Conservation (phyloP, 2,329 filamentous ascomycete genomes). For the Pseudopyricularia cyperi region DNA sequence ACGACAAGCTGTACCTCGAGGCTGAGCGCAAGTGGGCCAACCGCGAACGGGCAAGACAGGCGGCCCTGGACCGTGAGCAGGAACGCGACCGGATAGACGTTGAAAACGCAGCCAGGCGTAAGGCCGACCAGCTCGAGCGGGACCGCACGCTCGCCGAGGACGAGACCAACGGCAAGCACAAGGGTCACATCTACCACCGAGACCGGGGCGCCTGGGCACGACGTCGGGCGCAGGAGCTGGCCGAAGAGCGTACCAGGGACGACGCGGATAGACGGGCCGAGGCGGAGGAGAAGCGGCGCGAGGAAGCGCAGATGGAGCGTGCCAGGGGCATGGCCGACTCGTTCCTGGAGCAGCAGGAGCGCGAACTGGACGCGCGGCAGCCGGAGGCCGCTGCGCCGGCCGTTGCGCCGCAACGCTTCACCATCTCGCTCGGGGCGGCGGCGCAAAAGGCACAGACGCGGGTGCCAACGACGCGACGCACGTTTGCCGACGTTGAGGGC, state of each 20-base stretch:
- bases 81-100: slow-evolving; percentile 68
- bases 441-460: slow-evolving; percentile 57
- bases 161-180: slow-evolving; percentile 54
- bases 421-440: slow-evolving; percentile 80
- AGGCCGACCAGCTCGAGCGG: slow-evolving; percentile 53
- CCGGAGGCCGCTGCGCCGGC: not conserved
- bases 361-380: slow-evolving; percentile 44
- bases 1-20: slow-evolving; percentile 70
- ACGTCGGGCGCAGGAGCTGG: slow-evolving; percentile 61
- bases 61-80: slow-evolving; percentile 74
- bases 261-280: slow-evolving; percentile 73
- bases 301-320: slow-evolving; percentile 60
- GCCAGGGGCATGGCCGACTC: slow-evolving; percentile 78
- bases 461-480: slow-evolving; percentile 51
- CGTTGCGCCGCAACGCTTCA: slow-evolving; percentile 65
- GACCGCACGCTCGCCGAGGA: slow-evolving; percentile 68
- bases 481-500: slow-evolving; percentile 86
- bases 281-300: slow-evolving; percentile 56
- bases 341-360: slow-evolving; percentile 74
- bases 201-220: slow-evolving; percentile 78
- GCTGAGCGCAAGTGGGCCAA: slow-evolving; percentile 86
- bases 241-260: slow-evolving; percentile 63
- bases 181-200: slow-evolving; percentile 64
- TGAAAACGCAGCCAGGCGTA: slow-evolving; percentile 49
- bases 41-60: slow-evolving; percentile 69